Evolutionary conservation across 768 basidiomycete species (phyloP).

Genomic region (Termitomyces sp.): DNA sequence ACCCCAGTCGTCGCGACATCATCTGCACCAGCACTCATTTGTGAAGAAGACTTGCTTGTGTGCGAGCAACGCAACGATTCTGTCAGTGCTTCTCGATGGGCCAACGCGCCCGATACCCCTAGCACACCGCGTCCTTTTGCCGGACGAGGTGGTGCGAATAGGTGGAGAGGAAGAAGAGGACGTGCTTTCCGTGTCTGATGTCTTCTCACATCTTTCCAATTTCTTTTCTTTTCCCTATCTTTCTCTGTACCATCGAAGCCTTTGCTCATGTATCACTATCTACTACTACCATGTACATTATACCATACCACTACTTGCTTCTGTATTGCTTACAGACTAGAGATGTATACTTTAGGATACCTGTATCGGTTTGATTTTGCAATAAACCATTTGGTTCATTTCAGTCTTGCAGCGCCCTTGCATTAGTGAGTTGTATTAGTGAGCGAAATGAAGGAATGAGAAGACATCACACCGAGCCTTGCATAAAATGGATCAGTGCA

Average conservation of each 20-base stretch:
- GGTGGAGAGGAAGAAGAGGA: not conserved
- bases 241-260: not conserved
- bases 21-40: not conserved
- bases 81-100: constrained; percentile 7
- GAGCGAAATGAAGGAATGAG: not conserved
- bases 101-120: not conserved
- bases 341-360: not conserved
- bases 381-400: not conserved
- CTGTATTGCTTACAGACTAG: not conserved
- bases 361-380: not conserved
- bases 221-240: not conserved
- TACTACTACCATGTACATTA: not conserved
- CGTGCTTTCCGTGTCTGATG: not conserved
- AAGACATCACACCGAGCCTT: not conserved
- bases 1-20: not conserved
- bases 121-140: not conserved
- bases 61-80: not conserved
- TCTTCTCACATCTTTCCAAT: not conserved
- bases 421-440: no score
- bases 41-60: not conserved
- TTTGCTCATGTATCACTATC: constrained; percentile 2
- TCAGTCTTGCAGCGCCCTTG: not conserved
- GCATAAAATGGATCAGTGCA: no score
- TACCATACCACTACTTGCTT: not conserved
- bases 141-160: not conserved